Base-by-base conservation (phyloP, 805 yeast genomes). In the Pichia insulana region DNA sequence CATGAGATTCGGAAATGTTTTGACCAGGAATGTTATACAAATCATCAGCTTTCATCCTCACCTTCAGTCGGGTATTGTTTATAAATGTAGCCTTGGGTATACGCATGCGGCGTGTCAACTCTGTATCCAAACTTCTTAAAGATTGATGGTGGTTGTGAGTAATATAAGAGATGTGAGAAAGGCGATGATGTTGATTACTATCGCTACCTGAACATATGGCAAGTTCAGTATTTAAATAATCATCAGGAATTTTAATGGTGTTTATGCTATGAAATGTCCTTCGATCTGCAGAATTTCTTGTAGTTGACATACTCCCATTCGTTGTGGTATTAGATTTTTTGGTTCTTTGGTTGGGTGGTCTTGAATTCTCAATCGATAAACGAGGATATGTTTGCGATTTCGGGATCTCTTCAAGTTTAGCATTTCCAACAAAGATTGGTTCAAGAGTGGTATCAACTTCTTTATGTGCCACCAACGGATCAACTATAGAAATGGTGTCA, bases 1-100 rank as follows among this genome's bases (percentile, higher is more conserved):
- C 87, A 57, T 92, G 97, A 34, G 96, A 97, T 62, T 92, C 97
- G 1, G 53, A 55, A 8, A 61, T 52, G 8, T 52, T 44, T 44
- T 56, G 58, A 2, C 61, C 63, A 2, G 62, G 61, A 28, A 60
- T 59, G 19, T 57, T 55, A 34, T 57, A 57, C 34, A 55, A 46
- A 31, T 55, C 61, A 42, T 55, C 56, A 8, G 59, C 44, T 35
- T 49, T 56, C 42, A 47, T 44, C 26, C 49, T 58, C 1, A 57
- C 44, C 25, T 48, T 49, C 33, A 53, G 50, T 40, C 50, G 47
- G 15, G 50, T 51, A 3, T 45, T 40, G 9, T 43, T 51, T 4
- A 54, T 50, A 35, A 58, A 52, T 7, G 62, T 56, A 4, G 52
- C 42, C 40, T 53, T 51, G 1, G 53, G 15, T 25, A 50, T 50